Evolutionary conservation across 345 rosid species (phyloP).

Genomic region (Corymbia maculata): DNA sequence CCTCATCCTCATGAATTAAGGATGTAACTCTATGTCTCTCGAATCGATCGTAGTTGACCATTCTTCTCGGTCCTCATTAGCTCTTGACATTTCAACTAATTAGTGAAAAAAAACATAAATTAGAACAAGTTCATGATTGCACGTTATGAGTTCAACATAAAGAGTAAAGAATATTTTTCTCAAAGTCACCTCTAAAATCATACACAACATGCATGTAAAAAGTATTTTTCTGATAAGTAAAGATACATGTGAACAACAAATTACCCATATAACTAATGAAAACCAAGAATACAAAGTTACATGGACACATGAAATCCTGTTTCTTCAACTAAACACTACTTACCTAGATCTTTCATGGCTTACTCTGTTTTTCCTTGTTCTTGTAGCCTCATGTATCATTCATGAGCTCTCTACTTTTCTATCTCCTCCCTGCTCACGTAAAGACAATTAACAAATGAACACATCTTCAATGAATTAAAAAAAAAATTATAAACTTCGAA

Average conservation of each 20-base stretch:
- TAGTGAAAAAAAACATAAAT: no score
- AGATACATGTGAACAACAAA: neutral
- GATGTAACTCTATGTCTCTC: no score
- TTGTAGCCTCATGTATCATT: slow-evolving; percentile 94
- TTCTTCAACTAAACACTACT: neutral
- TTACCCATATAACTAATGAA: neutral
- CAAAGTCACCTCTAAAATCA: no score
- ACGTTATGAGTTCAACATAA: no score
- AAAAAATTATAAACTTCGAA: neutral
- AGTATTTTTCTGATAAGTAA: no score
- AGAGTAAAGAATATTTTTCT: no score
- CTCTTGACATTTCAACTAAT: no score
- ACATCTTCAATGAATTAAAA: neutral
- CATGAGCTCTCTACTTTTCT: slow-evolving; percentile 91
- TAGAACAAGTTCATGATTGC: no score
- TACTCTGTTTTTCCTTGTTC: slow-evolving; percentile 99
- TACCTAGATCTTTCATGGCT: slow-evolving; percentile 90
- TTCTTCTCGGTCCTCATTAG: no score
- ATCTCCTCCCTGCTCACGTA: slow-evolving; percentile 69
- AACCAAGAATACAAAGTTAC: neutral
- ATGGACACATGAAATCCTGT: neutral
- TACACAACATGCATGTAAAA: no score
- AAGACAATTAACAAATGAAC: neutral
- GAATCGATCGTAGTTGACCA: no score
- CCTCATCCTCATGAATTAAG: no score